Evolutionary conservation across 345 rosid genomes (phyloP), one percentile per base, ranked within the genome.

Genomic region (Laguncularia racemosa): DNA sequence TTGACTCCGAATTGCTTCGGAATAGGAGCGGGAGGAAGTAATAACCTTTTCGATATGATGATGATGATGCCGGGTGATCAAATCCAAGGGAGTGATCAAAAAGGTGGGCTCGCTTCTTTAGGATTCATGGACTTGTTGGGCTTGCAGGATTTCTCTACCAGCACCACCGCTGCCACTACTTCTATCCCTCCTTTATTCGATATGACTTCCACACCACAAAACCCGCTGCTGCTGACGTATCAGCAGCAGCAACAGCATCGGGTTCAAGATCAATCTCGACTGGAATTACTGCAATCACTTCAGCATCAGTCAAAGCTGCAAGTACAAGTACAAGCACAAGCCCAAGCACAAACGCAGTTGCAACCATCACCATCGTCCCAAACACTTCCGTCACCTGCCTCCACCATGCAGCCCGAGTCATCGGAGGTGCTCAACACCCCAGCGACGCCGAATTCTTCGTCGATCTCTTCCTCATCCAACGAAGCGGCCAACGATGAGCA

Each of bases 371-470:
- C 28, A 43, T 55, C 15, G 59, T 55, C 64, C 17, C 73, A 57
- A 33, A 50, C 49, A 3, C 67, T 76, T 26, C 70, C 77, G 4
- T 72, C 86, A 7, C 80, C 82, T 73, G 71, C 66, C 5, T 59
- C 83, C 50, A 61, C 78, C 13, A 64, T 62, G 15, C 75, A 70
- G 53, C 69, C 60, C 23, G 93, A 82, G 61, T 80, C 88, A 14
- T 82, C 95, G 6, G 99, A 93, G 77, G 96, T 87, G 19, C 59
- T 82, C 57, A 88, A 78, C 70, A 64, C 72, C 60, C 95, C 96
- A 14, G 67, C 90, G 17, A 85, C 99, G 28, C 95, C 96, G 7
- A 85, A 89, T 79, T 93, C 99, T 7, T 76, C 89, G 2, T 89
- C 95, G 33, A 62, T 84, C 67, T 93, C 99, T 8, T 77, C 82